Base-by-base conservation (phyloP, 208 protist genomes). In the Endotrypanum monterogeii region DNA sequence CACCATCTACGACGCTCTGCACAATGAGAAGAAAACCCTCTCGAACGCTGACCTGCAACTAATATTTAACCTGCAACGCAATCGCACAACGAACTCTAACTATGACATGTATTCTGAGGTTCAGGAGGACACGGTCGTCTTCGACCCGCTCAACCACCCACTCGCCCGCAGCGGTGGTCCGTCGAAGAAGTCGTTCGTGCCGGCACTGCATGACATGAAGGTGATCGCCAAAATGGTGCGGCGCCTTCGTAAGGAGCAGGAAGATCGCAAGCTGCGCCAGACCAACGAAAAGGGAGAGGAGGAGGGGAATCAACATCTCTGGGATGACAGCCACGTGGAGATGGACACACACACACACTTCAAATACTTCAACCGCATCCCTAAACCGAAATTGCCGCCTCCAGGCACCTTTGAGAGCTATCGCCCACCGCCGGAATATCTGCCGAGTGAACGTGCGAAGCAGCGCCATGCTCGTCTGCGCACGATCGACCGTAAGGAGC, bases 361-460 rank as follows among this genome's bases (percentile, higher is more conserved):
- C 78, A 94, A 92, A 78, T 96, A 96, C 78, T 85, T 85, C 79
- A 92, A 96, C 81, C 88, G 90, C 68, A 73, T 97, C 14, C 83
- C 84, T 20, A 97, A 97, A 79, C 85, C 91, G 28, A 89, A 88
- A 68, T 63, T 85, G 14, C 82, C 92, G 37, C 92, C 98, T 35
- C 96, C 96, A n/a, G 93, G 92, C 57, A 98, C 99, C 72, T 97
- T 96, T 63, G 95, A 99, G 74, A 98, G 97, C 56, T 99, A 99
- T 91, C 99, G 99, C 67, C 99, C 99, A 44, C 98, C 99, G 3
- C 78, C 92, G 23, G 98, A 99, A 86, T 99, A 99, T 79, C 87
- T 99, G 51, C 89, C 94, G 28, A 98, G 94, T 48, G 89, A 98
- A 68, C 89, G 89, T 67, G 95, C 98, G 67, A 79, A 90, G 67